Base-by-base conservation (phyloP, 345 rosid species). In the Salix koriyanagi region DNA sequence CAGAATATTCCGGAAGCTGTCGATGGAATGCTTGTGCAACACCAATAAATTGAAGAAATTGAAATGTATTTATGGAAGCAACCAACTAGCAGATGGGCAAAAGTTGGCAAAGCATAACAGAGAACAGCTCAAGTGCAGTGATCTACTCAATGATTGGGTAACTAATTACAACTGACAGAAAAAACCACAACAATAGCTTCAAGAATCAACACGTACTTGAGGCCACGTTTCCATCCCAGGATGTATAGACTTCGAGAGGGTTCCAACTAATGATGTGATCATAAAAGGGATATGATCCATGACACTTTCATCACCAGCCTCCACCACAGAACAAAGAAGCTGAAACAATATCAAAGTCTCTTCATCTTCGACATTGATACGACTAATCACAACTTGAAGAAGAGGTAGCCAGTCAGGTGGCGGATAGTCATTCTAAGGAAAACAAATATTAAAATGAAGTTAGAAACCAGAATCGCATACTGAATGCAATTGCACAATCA, bases 391-490 rank as follows among this genome's bases (percentile, higher is more conserved):
- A 84, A 86, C 86, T 85, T 89, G 91, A 79, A 93, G 90, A 80
- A 93, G 87, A 69, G 90, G 93, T 80, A 84, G 75, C 97, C 94
- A 93, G 78, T 89, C 90, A 70, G 92, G 93, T 73, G 97, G 97
- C 19, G 64, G 83, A 86, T 88, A 93, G 83, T 88, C 92, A 81
- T 88, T 89, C 98, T 93, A 90, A 78, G 73, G 60, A 75, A 75
- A 50, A 71, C 42, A 83, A 32, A 78, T 65, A 75, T 11, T 74
- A 23, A 75, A 73, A 37, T 66, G 10, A 61, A 54, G 73, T 79
- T 39, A 87, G 79, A 48, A 36, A 67, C 48, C 21, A 75, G 67
- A 74, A 64, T 41, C n/a, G 71, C 34, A 75, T 3, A 26, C 52
- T 23, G 10, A 56, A 75, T 72, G 70, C 64, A 48, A 77, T 36